Conservation (phyloP, 768 basidiomycete species). For the Asterophora parasitica region DNA sequence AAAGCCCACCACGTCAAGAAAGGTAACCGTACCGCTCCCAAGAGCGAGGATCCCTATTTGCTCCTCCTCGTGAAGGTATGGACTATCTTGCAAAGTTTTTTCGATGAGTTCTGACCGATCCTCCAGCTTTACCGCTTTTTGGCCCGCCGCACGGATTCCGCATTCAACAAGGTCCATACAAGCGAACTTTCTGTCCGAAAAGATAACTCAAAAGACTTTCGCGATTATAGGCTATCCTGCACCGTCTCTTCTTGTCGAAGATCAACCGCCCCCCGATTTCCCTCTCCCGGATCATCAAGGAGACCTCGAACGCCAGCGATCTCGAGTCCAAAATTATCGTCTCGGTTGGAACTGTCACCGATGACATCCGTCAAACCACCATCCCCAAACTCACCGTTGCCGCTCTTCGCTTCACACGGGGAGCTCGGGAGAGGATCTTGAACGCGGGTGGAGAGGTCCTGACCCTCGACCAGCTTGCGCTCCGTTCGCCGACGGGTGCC, state of each 20-base stretch:
- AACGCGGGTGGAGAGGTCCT: constrained; percentile 93
- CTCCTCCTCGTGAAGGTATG: constrained; percentile 94
- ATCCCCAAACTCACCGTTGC: constrained; percentile 92
- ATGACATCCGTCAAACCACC: constrained; percentile 83
- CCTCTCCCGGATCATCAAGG: constrained; percentile 85
- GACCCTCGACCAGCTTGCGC: constrained; percentile 95
- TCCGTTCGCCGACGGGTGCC: constrained; percentile 89
- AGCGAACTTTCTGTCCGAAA: background rate
- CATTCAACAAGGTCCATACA: constrained; percentile 82
- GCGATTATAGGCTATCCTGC: constrained; percentile 73
- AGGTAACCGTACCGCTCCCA: constrained; percentile 88
- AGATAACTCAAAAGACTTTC: constrained; percentile 18
- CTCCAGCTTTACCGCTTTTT: constrained; percentile 95
- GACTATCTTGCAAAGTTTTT: background rate
- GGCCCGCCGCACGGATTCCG: constrained; percentile 91
- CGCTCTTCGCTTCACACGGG: constrained; percentile 90
- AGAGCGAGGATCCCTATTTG: constrained; percentile 99
- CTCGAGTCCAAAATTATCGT: constrained; percentile 82
- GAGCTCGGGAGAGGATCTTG: constrained; percentile 91
- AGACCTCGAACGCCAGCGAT: constrained; percentile 64
- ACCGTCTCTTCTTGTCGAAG: constrained; percentile 95
- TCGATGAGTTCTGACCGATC: constrained; percentile 4
- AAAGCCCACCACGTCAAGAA: constrained; percentile 98
- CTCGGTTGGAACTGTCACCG: constrained; percentile 87
- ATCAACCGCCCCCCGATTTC: constrained; percentile 96